These are phyloP conservation scores for Hemileccinum rubropunctum DNA, from an alignment of 768 basidiomycete genomes.

Conservation along the genomic window DNA sequence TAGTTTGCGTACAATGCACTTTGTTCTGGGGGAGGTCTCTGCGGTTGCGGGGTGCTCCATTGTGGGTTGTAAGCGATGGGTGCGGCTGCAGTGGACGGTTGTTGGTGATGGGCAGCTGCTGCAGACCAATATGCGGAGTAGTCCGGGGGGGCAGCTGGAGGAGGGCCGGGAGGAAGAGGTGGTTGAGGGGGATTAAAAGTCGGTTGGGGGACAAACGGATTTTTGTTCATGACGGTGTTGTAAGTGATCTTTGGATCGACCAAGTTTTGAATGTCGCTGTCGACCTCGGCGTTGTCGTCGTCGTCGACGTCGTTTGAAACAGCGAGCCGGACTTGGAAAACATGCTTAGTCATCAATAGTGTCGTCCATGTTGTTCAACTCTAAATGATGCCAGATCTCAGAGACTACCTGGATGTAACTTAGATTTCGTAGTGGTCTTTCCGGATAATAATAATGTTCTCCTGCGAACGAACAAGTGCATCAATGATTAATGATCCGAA, in stretches of 20 bases:
- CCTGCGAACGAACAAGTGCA: too few species aligned
- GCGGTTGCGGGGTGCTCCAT: slow-evolving; percentile 62
- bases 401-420: too few species aligned
- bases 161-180: slow-evolving; percentile 77
- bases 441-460: too few species aligned
- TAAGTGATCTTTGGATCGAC: slow-evolving; percentile 11
- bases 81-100: slow-evolving; percentile 34
- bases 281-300: too few species aligned
- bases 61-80: slow-evolving; percentile 58
- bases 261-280: slow-evolving; percentile 2
- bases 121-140: slow-evolving; percentile 79
- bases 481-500: too few species aligned
- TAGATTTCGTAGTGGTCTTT: too few species aligned
- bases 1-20: slow-evolving; percentile 89
- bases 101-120: slow-evolving; percentile 46
- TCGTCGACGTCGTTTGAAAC: slow-evolving; percentile 25
- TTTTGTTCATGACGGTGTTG: slow-evolving; percentile 65
- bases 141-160: slow-evolving; percentile 70
- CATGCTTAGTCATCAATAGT: slow-evolving; percentile 30
- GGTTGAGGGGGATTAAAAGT: slow-evolving; percentile 70
- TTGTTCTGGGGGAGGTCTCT: slow-evolving; percentile 72
- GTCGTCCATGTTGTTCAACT: too few species aligned
- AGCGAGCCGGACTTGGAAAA: slow-evolving; percentile 14
- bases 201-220: slow-evolving; percentile 73
- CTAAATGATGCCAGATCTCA: too few species aligned